Base-by-base conservation (phyloP, 768 basidiomycete genomes). In the Amanita jacksonii region DNA sequence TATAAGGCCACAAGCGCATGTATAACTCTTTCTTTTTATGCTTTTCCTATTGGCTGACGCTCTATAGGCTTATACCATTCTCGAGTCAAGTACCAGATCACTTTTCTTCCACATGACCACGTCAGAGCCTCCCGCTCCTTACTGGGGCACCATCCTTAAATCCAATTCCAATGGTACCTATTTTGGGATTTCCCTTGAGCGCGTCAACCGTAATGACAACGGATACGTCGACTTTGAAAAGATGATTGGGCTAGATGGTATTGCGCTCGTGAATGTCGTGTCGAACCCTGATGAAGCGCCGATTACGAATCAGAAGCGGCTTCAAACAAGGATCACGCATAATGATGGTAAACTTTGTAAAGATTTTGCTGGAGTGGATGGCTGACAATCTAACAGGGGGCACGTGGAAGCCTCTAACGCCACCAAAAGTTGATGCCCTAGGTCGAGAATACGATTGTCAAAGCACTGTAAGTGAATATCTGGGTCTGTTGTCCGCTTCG, bases 151-250 rank as follows among this genome's bases (percentile, higher is more conserved):
- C 55, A 82, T 98, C 52, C 74, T 91, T 48, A 94, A 94, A 62
- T 96, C 93, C 22, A 98, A 99, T 62, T 97, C 86, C 23, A 99
- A 99, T 54, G 96, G 96, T 28, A 99, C 96, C 0, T 97, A 96
- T 68, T 99, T 91, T 58, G 82, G 86, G 16, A 59, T 92, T 8
- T 88, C 92, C 1, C 55, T 87, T 30, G 84, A 88, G 52, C 73
- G 91, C 53, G 96, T 87, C 44, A 98, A 98, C 60, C 76, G 96
- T n/a, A 83, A 99, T 57, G 65, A 76, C 0, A 57, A 66, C 0
- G 96, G 96, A 4, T 98, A 74, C 55, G 93, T 91, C 24, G 94
- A 99, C 60, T 99, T 98, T 52, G 96, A 99, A 67, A 99, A 98
- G 70, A 85, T 97, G 74, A 77, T 85, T 45, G 93, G 92, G 8